A percentile compares a stretch with the other conserved stretches of the same genome.
phyloP scores from a whole-genome alignment of 169 alveolate genomes.

The Plasmodium falciparum region DNA sequence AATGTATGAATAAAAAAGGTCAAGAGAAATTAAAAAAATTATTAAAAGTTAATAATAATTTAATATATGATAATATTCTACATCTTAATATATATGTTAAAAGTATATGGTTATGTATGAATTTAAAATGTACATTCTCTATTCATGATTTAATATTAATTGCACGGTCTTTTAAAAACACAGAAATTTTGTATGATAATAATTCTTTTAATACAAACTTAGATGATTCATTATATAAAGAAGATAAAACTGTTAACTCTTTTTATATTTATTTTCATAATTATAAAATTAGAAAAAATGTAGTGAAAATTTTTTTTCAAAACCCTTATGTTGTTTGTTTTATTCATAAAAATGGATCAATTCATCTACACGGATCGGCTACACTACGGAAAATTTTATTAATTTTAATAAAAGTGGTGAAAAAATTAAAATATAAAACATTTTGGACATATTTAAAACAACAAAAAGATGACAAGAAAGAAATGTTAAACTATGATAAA shows the following conservation, averaged over 20 bases:
- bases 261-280: conserved; percentile 22
- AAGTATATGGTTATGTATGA: conserved; percentile 52
- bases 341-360: conserved; percentile 66
- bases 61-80: conserved; percentile 28
- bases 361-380: conserved; percentile 49
- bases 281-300: conserved; percentile 61
- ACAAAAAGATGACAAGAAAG: not conserved
- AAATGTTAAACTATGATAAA: too few species aligned
- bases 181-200: conserved; percentile 66
- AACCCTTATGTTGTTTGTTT: conserved; percentile 50
- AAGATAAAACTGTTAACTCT: conserved; percentile 13
- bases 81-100: conserved; percentile 40
- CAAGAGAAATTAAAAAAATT: conserved; percentile 19
- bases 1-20: conserved; percentile 29
- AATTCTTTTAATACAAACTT: conserved; percentile 6
- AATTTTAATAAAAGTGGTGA: conserved; percentile 56
- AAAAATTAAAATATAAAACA: conserved; percentile 67
- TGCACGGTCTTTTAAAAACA: conserved; percentile 56
- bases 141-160: conserved; percentile 45
- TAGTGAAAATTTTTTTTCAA: conserved; percentile 54
- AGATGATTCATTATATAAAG: conserved; percentile 20
- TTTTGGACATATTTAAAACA: conserved; percentile 42
- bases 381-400: conserved; percentile 25
- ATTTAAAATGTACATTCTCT: conserved; percentile 42
- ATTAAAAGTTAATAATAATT: conserved; percentile 22